Evolutionary conservation across 2,329 filamentous ascomycete species (phyloP), one percentile per base, ranked within the genome.

Genomic region (Myrmaecium sp.): DNA sequence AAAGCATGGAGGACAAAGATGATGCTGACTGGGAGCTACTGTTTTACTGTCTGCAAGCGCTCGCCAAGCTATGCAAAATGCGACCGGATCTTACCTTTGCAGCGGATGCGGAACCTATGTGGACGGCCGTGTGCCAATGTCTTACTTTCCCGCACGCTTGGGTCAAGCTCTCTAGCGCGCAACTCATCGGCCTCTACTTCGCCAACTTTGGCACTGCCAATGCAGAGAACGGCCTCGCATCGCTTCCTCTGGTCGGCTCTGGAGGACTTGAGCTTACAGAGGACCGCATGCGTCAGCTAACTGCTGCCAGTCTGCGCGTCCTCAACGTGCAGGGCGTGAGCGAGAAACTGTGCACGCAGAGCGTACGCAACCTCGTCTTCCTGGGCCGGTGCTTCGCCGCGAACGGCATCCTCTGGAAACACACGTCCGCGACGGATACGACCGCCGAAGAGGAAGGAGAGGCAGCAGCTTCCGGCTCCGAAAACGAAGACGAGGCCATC

Each of bases 331-430:
- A 66, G 0, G 66, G 65, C 27, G 49, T 86, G 5, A 72, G 74
- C 10, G 75, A 89, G 41, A 64, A 71, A 6, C 59, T 95, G n/a
- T 79, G 79, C 1, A 63, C 69, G 21, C 81, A 92, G 45, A 73
- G 73, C 8, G 70, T 80, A 4, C 77, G 82, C 36, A 82, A 93
- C 35, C 59, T 93, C 18, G 64, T 86, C 19, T 92, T 92, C 58
- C 60, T 98, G 0, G 80, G 74, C 21, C 69, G 63, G 33, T 73
- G 57, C 42, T 66, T 68, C 31, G 64, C 64, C 9, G 64, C 64
- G 17, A 79, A 74, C 35, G 57, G 60, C 41, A 40, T 62, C 23
- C 49, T 40, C 14, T 69, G 47, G 57, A 53, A 44, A 36, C 50
- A 36, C 29, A 44, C 49, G 5, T 57, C 59, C 11, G 50, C 53